Evolutionary conservation across 345 rosid genomes (phyloP).

Genomic region (Hirschfeldia incana): DNA sequence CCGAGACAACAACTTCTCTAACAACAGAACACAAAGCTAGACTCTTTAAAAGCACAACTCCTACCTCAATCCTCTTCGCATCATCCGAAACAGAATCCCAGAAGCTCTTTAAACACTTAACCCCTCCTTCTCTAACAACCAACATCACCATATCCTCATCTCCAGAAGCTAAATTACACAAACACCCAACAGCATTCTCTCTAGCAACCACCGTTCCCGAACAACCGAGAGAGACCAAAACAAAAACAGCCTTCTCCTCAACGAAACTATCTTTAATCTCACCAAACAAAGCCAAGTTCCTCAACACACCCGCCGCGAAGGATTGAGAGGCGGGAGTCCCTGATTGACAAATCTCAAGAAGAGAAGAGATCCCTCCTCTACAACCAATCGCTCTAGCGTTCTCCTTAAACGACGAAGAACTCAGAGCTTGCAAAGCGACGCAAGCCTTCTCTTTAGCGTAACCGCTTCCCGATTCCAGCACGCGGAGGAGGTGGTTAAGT

Average conservation of each 20-base stretch:
- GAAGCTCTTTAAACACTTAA: slow-evolving; percentile 72
- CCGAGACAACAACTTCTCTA: slow-evolving; percentile 62
- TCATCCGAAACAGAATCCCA: slow-evolving; percentile 68
- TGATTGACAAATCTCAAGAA: slow-evolving; percentile 72
- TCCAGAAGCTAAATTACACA: slow-evolving; percentile 56
- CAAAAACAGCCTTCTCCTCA: slow-evolving; percentile 66
- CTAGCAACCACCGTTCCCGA: slow-evolving; percentile 76
- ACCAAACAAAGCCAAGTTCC: slow-evolving; percentile 56
- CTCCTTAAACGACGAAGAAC: slow-evolving; percentile 60
- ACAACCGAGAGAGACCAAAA: slow-evolving; percentile 57
- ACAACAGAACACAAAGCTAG: slow-evolving; percentile 56
- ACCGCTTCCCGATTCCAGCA: slow-evolving; percentile 84
- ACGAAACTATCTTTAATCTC: slow-evolving; percentile 73
- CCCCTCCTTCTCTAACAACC: slow-evolving; percentile 65
- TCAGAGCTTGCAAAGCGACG: slow-evolving; percentile 72
- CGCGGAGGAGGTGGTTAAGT: slow-evolving; percentile 72
- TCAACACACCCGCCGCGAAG: slow-evolving; percentile 82
- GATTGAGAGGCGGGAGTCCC: slow-evolving; percentile 91
- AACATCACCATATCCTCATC: slow-evolving; percentile 63
- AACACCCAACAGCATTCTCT: slow-evolving; percentile 78
- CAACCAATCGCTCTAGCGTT: slow-evolving; percentile 80
- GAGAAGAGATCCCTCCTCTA: slow-evolving; percentile 84
- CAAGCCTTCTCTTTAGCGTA: slow-evolving; percentile 86
- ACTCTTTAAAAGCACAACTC: slow-evolving; percentile 52
- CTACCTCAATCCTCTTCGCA: slow-evolving; percentile 60